Percentiles rank a stretch among this genome's conserved stretches.
Conservation (phyloP, 441 rosid species). For the Erodium texanum region DNA sequence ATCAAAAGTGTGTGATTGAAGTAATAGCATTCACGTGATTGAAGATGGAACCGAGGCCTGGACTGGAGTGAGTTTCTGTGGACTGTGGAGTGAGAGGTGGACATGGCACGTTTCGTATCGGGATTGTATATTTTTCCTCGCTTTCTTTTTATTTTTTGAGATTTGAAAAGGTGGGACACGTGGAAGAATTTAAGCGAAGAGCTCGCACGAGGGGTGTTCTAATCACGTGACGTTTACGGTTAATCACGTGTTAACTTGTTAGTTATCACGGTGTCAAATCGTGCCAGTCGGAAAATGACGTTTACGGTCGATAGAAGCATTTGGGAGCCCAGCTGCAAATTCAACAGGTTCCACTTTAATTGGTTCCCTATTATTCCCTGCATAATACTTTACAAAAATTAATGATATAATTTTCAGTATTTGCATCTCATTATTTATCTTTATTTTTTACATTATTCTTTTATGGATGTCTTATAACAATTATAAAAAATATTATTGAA, state of each 20-base stretch:
- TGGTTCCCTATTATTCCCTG: too few species aligned
- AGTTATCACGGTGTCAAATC: neutral
- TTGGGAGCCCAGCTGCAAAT: too few species aligned
- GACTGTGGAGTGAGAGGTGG: conserved; percentile 6
- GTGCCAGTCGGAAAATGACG: conserved; percentile 3
- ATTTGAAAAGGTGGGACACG: conserved; percentile 15
- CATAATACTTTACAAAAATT: too few species aligned
- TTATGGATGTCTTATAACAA: too few species aligned
- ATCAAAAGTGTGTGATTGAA: conserved; percentile 4
- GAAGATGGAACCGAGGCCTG: neutral
- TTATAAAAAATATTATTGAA: too few species aligned
- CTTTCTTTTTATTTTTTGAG: neutral
- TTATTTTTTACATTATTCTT: too few species aligned
- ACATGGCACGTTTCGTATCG: conserved; percentile 12
- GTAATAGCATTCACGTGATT: conserved; percentile 9
- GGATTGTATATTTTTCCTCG: neutral
- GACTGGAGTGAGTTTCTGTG: conserved; percentile 6
- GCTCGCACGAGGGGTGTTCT: neutral
- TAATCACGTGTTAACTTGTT: neutral
- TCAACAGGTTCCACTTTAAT: neutral
- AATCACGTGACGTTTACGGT: neutral
- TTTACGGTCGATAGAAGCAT: conserved; percentile 2
- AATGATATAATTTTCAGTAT: too few species aligned
- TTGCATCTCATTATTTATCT: too few species aligned
- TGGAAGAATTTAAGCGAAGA: conserved; percentile 10